Base-by-base conservation (phyloP, 2,329 filamentous ascomycete species). In the Setomelanomma holmii region DNA sequence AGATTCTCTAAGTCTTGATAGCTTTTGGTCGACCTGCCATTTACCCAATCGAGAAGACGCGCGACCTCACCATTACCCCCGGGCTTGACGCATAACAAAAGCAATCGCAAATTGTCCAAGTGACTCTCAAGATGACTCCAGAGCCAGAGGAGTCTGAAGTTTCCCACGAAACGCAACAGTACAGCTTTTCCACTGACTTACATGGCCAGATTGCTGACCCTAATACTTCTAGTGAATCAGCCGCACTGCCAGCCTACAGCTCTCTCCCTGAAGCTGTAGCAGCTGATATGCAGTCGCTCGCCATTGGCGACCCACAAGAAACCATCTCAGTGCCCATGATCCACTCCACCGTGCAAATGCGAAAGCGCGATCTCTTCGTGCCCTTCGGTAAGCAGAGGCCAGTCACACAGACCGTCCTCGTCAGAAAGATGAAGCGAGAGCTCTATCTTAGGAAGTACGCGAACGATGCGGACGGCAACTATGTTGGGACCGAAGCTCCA, bases 391-490 rank as follows among this genome's bases (percentile, higher is more conserved):
- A 27, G 35, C 21, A n/a, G 27, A 56, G 55, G 10, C 55, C 44
- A 20, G 55, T 66, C 0, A 51, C 59, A 5, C 60, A 63, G n/a
- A 58, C 60, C 2, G 63, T 71, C 4, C 53, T 65, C 20, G 55
- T 62, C 27, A 56, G 67, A 2, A 64, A 63, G 38, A 71, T 72
- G 68, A 60, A 55, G 14, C 61, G 69, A 21, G 50, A 57, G 12
- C 55, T 63, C 23, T 71, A 69, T 48, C 46, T 61, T 17, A 65
- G 66, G 51, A 60, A 61, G 48, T 72, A 70, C 51, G 66, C 66
- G 4, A 67, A 66, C 34, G 63, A 71, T 44, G 53, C 53, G 0
- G 49, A 68, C 6, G 68, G 66, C 0, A 67, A 71, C 17, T 70
- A 68, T 34, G 41, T 70, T 23, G 66, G 68, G 2, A 69, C 66